These are phyloP conservation scores for Aspergillus awamori DNA, from an alignment of 2,329 filamentous ascomycete species.

Conservation along the genomic window DNA sequence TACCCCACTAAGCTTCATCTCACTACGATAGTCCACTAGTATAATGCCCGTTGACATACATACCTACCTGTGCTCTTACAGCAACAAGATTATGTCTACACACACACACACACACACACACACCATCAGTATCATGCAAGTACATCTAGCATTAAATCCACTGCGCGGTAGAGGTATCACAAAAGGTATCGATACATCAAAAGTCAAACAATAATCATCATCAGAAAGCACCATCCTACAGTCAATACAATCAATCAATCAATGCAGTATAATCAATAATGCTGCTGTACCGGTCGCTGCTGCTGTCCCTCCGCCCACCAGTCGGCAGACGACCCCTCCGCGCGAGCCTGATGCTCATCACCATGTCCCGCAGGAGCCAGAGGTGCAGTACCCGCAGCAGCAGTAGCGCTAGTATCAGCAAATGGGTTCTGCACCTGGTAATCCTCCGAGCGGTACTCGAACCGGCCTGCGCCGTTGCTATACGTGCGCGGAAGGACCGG, in stretches of 20 bases:
- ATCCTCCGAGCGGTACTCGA: constrained; percentile 43
- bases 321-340: constrained; percentile 11
- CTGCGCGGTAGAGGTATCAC: constrained; percentile 19
- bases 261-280: neutral
- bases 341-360: constrained; percentile 14
- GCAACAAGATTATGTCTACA: no score
- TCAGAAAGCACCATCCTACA: neutral
- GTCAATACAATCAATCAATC: neutral
- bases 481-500: constrained; percentile 2
- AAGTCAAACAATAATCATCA: constrained; percentile 2
- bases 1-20: no score
- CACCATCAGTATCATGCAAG: no score
- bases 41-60: no score
- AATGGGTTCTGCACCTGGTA: constrained; percentile 48
- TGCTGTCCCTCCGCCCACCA: constrained; percentile 16
- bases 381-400: no score
- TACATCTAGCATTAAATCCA: neutral
- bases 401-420: constrained; percentile 35
- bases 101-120: no score
- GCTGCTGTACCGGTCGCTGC: constrained; percentile 4
- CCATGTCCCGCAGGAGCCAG: neutral
- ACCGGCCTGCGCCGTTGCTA: constrained; percentile 24
- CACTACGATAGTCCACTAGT: no score
- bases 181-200: constrained; percentile 18
- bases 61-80: no score